phyloP scores from a whole-genome alignment of 1,284 basidiomycete genomes.

The Cutaneotrichosporon daszewskae region DNA sequence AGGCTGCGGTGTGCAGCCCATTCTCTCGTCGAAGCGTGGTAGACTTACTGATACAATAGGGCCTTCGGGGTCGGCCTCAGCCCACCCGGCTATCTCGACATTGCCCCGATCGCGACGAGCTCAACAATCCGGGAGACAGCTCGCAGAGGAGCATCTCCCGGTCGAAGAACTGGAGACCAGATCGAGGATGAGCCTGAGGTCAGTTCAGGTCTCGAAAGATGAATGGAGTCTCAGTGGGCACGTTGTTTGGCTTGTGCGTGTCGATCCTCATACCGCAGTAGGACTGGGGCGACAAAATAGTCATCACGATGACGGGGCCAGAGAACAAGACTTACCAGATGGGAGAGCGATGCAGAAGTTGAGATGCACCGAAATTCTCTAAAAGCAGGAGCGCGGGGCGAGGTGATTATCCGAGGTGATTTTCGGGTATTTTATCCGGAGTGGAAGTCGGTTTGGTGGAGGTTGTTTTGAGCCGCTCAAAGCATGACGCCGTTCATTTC shows the following conservation, averaged over 20 bases:
- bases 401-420: background rate
- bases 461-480: no score
- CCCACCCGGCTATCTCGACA: background rate
- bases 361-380: background rate
- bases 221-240: conserved; percentile 43
- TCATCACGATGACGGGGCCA: conserved; percentile 26
- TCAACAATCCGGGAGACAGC: background rate
- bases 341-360: background rate
- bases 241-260: conserved; percentile 32
- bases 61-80: background rate
- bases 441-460: background rate
- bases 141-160: no score
- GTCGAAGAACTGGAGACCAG: no score
- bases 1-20: background rate
- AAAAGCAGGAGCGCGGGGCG: background rate
- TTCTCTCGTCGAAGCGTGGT: background rate
- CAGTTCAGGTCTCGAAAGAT: no score
- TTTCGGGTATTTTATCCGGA: conserved; percentile 5
- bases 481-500: no score
- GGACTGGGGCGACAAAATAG: conserved; percentile 46
- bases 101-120: background rate
- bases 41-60: conserved; percentile 9
- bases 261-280: conserved; percentile 39
- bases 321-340: background rate
- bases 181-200: no score